phyloP scores from a whole-genome alignment of 2,329 filamentous ascomycete genomes.

The Celoporthe dispersa region DNA sequence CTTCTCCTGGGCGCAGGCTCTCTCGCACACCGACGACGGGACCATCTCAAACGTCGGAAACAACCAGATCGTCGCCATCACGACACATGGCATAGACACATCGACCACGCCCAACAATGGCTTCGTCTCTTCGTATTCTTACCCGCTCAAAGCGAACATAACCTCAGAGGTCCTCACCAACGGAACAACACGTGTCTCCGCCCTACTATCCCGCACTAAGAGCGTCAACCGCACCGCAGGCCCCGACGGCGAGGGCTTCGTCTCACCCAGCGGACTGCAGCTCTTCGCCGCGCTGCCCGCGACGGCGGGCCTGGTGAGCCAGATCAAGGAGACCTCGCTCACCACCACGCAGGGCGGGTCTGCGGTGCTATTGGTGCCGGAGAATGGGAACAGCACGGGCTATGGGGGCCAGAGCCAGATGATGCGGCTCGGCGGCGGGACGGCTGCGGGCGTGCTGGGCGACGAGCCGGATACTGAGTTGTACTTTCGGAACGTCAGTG shows the following conservation, averaged over 20 bases:
- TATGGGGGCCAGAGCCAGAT: slow-evolving; percentile 61
- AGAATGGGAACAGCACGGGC: slow-evolving; percentile 51
- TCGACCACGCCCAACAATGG: slow-evolving; percentile 22
- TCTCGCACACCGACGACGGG: slow-evolving; percentile 58
- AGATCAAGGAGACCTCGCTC: slow-evolving; percentile 44
- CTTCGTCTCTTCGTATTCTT: slow-evolving; percentile 54
- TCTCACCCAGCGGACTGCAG: slow-evolving; percentile 64
- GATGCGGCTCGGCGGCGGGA: slow-evolving; percentile 55
- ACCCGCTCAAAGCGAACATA: slow-evolving; percentile 62
- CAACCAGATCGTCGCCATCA: slow-evolving; percentile 48
- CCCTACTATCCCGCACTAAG: slow-evolving; percentile 43
- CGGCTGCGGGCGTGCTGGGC: slow-evolving; percentile 31
- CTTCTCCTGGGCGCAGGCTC: slow-evolving; percentile 61
- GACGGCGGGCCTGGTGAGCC: slow-evolving; percentile 24
- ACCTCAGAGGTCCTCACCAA: slow-evolving; percentile 3
- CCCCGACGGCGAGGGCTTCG: slow-evolving; percentile 41
- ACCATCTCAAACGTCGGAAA: slow-evolving; percentile 42
- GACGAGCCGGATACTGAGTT: slow-evolving; percentile 44
- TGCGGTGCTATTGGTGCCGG: slow-evolving; percentile 55
- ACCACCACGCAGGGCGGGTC: slow-evolving; percentile 61
- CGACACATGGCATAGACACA: slow-evolving; percentile 37
- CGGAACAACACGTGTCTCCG: slow-evolving; percentile 15
- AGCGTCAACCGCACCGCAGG: slow-evolving; percentile 40
- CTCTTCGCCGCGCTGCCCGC: slow-evolving; percentile 49
- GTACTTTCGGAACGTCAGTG: slow-evolving; percentile 59